Conservation (phyloP, 2,329 filamentous ascomycete genomes). For the Cephalotrichum gorgonifer region DNA sequence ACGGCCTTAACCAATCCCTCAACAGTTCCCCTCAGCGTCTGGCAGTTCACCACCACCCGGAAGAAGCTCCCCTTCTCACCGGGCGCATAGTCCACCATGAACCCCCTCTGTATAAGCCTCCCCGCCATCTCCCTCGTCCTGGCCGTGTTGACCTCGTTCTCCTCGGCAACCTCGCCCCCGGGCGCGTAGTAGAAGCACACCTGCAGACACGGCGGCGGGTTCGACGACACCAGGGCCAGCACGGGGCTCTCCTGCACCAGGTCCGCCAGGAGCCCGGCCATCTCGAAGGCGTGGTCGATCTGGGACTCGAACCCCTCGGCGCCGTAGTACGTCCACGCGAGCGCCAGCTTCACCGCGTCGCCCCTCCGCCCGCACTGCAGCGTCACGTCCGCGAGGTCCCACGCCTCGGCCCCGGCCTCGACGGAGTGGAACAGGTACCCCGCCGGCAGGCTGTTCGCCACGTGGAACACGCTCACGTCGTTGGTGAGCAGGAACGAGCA, state of each 20-base stretch:
- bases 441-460: conserved; percentile 75
- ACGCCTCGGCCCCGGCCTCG: conserved; percentile 48
- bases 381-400: conserved; percentile 86
- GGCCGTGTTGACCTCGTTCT: conserved; percentile 34
- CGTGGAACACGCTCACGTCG: conserved; percentile 68
- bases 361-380: conserved; percentile 84
- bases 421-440: conserved; percentile 69
- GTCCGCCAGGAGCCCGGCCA: conserved; percentile 57
- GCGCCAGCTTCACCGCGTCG: conserved; percentile 77
- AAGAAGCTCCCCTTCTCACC: conserved; percentile 46
- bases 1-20: conserved; percentile 43
- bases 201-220: conserved; percentile 80
- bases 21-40: conserved; percentile 41
- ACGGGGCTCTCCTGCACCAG: conserved; percentile 44
- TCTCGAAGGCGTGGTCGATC: conserved; percentile 62
- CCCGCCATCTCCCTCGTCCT: conserved; percentile 37
- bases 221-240: conserved; percentile 62
- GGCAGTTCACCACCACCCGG: conserved; percentile 48
- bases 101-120: conserved; percentile 38
- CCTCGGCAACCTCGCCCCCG: conserved; percentile 30
- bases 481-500: conserved; percentile 79
- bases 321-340: conserved; percentile 87
- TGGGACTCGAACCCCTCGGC: conserved; percentile 58
- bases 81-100: conserved; percentile 53
- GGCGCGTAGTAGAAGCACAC: conserved; percentile 87